Conservation (phyloP, 2,329 filamentous ascomycete species). For the Sclerotinia trifoliorum region DNA sequence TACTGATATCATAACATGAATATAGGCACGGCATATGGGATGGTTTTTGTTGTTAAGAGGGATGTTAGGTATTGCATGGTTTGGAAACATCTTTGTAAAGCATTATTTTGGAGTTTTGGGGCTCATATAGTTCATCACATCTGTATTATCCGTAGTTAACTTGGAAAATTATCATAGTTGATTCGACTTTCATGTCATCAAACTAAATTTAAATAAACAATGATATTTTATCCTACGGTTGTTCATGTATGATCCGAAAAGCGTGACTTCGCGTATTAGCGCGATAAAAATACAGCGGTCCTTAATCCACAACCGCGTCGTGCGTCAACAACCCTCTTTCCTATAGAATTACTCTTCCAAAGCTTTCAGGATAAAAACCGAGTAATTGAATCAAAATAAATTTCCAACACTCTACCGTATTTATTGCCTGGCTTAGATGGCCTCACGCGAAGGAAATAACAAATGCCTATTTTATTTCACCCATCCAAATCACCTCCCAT, state of each 20-base stretch:
- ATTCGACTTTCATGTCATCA: too few species aligned
- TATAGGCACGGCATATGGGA: background rate
- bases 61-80: background rate
- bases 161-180: background rate
- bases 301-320: background rate
- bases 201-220: too few species aligned
- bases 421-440: background rate
- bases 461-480: background rate
- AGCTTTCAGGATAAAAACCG: background rate
- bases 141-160: background rate
- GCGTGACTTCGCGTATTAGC: constrained; percentile 12
- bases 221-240: too few species aligned
- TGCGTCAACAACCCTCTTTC: background rate
- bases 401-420: rapidly evolving
- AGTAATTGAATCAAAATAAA: background rate
- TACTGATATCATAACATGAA: background rate
- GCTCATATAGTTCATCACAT: background rate
- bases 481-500: background rate
- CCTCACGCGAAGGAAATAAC: background rate
- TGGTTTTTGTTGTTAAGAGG: background rate
- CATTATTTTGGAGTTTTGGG: background rate
- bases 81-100: background rate
- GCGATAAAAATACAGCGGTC: background rate
- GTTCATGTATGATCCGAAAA: background rate
- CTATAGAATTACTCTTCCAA: background rate